Evolutionary conservation across 805 yeast species (phyloP).

Genomic region (Saccharomyces kudriavzevii): DNA sequence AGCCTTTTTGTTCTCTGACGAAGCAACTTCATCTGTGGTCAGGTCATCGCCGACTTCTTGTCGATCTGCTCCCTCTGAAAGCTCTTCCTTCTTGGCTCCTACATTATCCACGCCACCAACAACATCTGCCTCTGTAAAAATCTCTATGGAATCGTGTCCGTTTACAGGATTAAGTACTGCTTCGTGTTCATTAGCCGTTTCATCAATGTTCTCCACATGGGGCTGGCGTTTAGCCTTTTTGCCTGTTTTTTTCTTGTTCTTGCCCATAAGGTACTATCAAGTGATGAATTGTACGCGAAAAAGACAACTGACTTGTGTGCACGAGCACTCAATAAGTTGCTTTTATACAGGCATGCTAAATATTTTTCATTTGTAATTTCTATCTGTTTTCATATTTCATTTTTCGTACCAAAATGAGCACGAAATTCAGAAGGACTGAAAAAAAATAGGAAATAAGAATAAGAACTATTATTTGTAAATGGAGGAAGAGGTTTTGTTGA

Average conservation of each 20-base stretch:
- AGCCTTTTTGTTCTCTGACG: not conserved
- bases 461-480: not conserved
- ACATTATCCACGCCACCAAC: not conserved
- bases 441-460: not conserved
- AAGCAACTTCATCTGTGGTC: not conserved
- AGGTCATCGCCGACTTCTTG: not conserved
- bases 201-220: not conserved
- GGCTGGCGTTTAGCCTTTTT: slow-evolving; percentile 2
- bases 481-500: too few relatives aligned
- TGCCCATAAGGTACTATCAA: slow-evolving; percentile 7
- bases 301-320: not conserved
- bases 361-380: not conserved
- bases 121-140: not conserved
- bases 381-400: not conserved
- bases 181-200: not conserved
- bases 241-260: slow-evolving; percentile 10
- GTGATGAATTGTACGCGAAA: not conserved
- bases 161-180: slow-evolving; percentile 8
- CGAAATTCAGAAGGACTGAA: not conserved
- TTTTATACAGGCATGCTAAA: not conserved
- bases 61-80: not conserved
- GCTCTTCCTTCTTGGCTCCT: slow-evolving; percentile 1
- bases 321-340: not conserved
- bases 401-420: not conserved
- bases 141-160: slow-evolving; percentile 15